Conservation (phyloP, 495 filamentous ascomycete species). For the Darksidea phi region DNA sequence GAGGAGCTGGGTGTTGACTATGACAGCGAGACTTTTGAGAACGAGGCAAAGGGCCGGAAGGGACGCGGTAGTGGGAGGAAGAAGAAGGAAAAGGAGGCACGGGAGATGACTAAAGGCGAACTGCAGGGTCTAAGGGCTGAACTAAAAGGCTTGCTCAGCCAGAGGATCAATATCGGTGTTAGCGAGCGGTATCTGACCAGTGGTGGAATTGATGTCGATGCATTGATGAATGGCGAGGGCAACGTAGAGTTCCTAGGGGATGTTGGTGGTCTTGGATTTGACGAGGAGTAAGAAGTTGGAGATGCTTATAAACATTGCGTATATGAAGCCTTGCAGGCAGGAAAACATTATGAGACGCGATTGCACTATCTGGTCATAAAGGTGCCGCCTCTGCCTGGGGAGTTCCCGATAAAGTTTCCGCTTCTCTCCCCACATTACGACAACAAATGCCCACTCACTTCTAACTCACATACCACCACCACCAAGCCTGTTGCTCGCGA, state of each 20-base stretch:
- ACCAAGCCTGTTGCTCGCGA: too few species aligned
- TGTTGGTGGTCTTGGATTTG: slow-evolving; percentile 55
- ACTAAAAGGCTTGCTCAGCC: slow-evolving; percentile 63
- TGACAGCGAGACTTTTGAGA: slow-evolving; percentile 79
- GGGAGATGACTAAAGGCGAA: slow-evolving; percentile 67
- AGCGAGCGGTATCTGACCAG: slow-evolving; percentile 85
- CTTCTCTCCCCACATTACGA: too few species aligned
- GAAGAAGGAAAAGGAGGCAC: slow-evolving; percentile 69
- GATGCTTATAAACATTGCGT: too few species aligned
- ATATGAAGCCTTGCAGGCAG: neutral
- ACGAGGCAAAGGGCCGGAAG: slow-evolving; percentile 56
- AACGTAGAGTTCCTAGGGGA: slow-evolving; percentile 62
- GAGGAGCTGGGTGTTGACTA: slow-evolving; percentile 94
- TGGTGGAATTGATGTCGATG: slow-evolving; percentile 78
- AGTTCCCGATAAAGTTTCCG: too few species aligned
- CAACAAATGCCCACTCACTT: too few species aligned
- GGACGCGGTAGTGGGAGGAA: slow-evolving; percentile 68
- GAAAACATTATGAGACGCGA: too few species aligned
- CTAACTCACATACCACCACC: too few species aligned
- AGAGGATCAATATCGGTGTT: slow-evolving; percentile 85
- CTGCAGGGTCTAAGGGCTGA: slow-evolving; percentile 60
- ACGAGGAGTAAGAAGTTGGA: slow-evolving; percentile 32
- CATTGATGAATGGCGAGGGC: slow-evolving; percentile 63
- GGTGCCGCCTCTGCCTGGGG: too few species aligned
- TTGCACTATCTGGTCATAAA: too few species aligned